phyloP scores from a whole-genome alignment of 1,284 basidiomycete genomes.

The Sanghuangporus baumii region DNA sequence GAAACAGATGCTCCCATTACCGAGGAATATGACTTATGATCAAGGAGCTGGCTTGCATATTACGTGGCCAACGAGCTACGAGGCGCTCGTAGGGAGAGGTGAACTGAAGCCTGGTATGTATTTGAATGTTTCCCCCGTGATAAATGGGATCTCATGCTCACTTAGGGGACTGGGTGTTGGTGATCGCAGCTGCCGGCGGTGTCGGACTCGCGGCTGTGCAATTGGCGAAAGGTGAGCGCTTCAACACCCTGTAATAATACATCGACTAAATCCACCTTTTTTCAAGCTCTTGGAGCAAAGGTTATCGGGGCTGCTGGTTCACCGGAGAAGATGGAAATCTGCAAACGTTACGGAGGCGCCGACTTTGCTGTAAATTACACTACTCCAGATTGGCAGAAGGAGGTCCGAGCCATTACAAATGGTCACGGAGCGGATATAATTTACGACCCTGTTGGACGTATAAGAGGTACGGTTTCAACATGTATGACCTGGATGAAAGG shows the following conservation, averaged over 20 bases:
- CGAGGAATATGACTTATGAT: constrained; percentile 58
- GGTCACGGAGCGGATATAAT: constrained; percentile 86
- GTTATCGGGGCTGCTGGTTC: constrained; percentile 80
- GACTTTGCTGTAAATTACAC: constrained; percentile 68
- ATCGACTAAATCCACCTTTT: neutral
- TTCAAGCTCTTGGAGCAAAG: constrained; percentile 48
- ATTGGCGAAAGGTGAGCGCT: constrained; percentile 68
- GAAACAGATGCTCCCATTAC: constrained; percentile 50
- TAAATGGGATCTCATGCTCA: constrained; percentile 7
- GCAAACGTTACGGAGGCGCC: constrained; percentile 58
- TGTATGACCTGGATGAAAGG: constrained; percentile 5
- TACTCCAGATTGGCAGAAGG: constrained; percentile 65
- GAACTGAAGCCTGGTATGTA: constrained; percentile 60
- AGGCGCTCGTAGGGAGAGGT: constrained; percentile 82
- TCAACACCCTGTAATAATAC: neutral
- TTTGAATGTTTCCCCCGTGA: neutral
- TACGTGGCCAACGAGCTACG: constrained; percentile 92
- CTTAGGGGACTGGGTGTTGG: constrained; percentile 81
- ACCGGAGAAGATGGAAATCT: constrained; percentile 61
- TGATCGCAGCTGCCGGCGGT: constrained; percentile 87
- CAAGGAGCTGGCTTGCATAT: constrained; percentile 64
- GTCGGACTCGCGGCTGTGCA: constrained; percentile 91
- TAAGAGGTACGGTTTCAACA: constrained; percentile 44
- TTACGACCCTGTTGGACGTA: constrained; percentile 84
- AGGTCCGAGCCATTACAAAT: constrained; percentile 53